A percentile compares a stretch with the other conserved stretches of the same genome.
phyloP scores from a whole-genome alignment of 108 stramenopile genomes.

The Aurantiochytrium sp. region DNA sequence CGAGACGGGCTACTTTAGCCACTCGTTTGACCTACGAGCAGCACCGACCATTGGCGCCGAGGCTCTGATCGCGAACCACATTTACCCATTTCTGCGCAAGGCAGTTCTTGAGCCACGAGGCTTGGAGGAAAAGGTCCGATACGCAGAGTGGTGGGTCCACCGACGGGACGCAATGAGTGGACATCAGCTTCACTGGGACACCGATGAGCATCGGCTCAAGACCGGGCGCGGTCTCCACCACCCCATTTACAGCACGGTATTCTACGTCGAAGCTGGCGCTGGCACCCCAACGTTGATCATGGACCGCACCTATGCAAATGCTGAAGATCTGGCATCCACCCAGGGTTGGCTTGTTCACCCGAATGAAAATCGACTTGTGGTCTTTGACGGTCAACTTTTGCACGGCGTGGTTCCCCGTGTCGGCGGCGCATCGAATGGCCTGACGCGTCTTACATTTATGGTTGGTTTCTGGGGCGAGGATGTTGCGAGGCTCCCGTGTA shows the following conservation, averaged over 20 bases:
- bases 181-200: not conserved
- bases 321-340: not conserved
- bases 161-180: not conserved
- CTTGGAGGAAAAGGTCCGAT: not conserved
- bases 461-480: not conserved
- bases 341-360: not conserved
- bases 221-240: not conserved
- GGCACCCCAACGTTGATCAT: not conserved
- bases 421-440: not conserved
- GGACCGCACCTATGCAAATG: not conserved
- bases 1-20: not conserved
- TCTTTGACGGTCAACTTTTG: not conserved
- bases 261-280: not conserved
- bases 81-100: not conserved
- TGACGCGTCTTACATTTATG: not conserved
- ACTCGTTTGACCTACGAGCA: not conserved
- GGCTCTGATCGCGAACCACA: not conserved
- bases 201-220: not conserved
- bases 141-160: constrained; percentile 12
- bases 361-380: not conserved
- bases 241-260: not conserved
- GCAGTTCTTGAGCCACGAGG: not conserved
- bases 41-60: not conserved
- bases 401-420: not conserved
- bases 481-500: not conserved